Conservation (phyloP, 2,329 filamentous ascomycete species). For the Monilinia fructicola region DNA sequence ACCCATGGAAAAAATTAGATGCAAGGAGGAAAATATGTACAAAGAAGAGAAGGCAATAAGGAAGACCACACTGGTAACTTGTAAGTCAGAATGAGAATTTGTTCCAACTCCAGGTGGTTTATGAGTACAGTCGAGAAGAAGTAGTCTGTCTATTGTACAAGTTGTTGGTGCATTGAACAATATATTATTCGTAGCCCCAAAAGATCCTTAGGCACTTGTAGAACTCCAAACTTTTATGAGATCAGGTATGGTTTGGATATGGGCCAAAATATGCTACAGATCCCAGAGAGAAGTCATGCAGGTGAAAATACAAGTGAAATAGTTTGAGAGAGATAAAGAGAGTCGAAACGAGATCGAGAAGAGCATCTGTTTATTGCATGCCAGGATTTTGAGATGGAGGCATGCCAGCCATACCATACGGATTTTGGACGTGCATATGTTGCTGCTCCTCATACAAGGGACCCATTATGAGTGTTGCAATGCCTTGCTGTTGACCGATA, state of each 20-base stretch:
- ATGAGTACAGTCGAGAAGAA: background rate
- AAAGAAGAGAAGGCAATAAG: background rate
- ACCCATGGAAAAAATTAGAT: background rate
- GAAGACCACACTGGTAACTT: background rate
- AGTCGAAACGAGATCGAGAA: too few relatives aligned
- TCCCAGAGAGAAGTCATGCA: background rate
- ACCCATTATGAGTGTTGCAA: slow-evolving; percentile 14
- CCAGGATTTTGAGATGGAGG: slow-evolving; percentile 8
- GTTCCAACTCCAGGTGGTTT: background rate
- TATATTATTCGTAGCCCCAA: background rate
- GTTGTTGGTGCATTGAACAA: background rate
- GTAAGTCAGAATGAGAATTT: background rate
- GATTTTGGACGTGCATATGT: slow-evolving; percentile 11
- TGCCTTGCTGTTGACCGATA: slow-evolving; percentile 80
- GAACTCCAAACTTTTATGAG: too few relatives aligned
- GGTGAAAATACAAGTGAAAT: background rate
- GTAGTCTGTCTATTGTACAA: slow-evolving; percentile 6
- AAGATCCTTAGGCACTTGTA: background rate
- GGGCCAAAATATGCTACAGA: background rate
- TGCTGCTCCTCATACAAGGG: slow-evolving; percentile 5
- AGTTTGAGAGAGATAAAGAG: background rate
- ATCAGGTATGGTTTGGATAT: background rate
- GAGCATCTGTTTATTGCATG: background rate
- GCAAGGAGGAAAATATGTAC: slow-evolving; percentile 5
- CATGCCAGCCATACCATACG: slow-evolving; percentile 18